Percentiles rank a stretch among this genome's conserved stretches.
phyloP scores from a whole-genome alignment of 441 rosid species.

The Melastoma candidum region DNA sequence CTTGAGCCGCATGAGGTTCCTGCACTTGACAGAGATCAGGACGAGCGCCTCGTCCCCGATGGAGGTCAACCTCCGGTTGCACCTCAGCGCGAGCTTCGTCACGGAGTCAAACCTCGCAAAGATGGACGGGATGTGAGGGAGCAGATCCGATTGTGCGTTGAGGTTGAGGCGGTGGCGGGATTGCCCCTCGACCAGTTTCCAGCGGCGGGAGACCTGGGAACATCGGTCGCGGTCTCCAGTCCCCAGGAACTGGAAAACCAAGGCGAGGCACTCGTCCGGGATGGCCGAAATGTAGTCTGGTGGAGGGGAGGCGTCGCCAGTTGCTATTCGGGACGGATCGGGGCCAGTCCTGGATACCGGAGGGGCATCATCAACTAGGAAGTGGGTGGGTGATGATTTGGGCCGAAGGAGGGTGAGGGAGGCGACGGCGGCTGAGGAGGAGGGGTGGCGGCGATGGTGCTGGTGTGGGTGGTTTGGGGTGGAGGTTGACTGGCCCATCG shows the following conservation, averaged over 20 bases:
- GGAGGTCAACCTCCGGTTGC: constrained; percentile 10
- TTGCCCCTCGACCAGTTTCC: constrained; percentile 14
- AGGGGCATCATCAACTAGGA: too few species aligned
- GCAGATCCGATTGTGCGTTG: constrained; percentile 12
- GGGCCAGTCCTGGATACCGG: too few species aligned
- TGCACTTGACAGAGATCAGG: constrained; percentile 8
- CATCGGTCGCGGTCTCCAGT: not conserved
- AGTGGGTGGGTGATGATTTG: too few species aligned
- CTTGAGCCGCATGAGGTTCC: constrained; percentile 3
- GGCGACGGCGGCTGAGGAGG: too few species aligned
- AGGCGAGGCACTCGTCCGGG: not conserved
- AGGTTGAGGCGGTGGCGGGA: constrained; percentile 17
- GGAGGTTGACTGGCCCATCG: too few species aligned
- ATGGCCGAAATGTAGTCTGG: not conserved
- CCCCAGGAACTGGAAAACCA: constrained; percentile 6
- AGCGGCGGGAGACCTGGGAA: constrained; percentile 18
- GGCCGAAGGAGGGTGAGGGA: too few species aligned
- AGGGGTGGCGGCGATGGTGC: too few species aligned
- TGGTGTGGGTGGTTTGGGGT: too few species aligned
- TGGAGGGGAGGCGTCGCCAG: not conserved
- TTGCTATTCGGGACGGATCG: too few species aligned
- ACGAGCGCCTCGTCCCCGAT: constrained; percentile 9
- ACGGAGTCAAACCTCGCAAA: constrained; percentile 15
- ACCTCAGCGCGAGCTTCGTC: constrained; percentile 15
- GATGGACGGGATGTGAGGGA: constrained; percentile 6